Percentiles rank a stretch among this genome's conserved stretches.
phyloP scores from a whole-genome alignment of 2,329 filamentous ascomycete genomes.

The Pestalotiopsis sp. region DNA sequence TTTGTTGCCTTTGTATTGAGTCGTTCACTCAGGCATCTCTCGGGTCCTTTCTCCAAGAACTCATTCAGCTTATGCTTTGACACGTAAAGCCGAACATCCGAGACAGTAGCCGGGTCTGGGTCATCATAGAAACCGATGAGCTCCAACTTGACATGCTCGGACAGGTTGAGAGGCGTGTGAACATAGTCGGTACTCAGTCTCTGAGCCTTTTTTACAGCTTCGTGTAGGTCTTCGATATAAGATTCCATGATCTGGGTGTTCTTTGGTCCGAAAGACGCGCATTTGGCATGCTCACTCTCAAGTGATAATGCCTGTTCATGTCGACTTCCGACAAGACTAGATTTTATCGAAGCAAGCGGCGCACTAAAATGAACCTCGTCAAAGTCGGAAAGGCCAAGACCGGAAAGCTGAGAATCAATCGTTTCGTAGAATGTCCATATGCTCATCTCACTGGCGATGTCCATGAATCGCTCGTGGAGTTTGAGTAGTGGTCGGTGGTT shows the following conservation, averaged over 20 bases:
- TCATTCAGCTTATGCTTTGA: constrained; percentile 53
- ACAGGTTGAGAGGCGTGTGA: constrained; percentile 51
- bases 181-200: constrained; percentile 33
- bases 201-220: constrained; percentile 40
- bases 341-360: constrained; percentile 61
- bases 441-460: constrained; percentile 58
- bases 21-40: constrained; percentile 56
- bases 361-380: constrained; percentile 60
- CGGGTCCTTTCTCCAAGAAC: constrained; percentile 58
- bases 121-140: constrained; percentile 65
- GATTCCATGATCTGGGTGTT: constrained; percentile 51
- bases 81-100: constrained; percentile 52
- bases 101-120: constrained; percentile 35
- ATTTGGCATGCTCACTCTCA: constrained; percentile 57
- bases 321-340: constrained; percentile 51
- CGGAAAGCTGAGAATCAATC: constrained; percentile 58
- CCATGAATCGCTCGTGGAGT: constrained; percentile 57
- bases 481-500: constrained; percentile 50
- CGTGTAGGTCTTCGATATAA: constrained; percentile 38
- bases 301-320: constrained; percentile 55
- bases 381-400: constrained; percentile 35
- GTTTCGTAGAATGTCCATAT: constrained; percentile 68
- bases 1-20: constrained; percentile 38
- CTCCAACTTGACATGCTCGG: constrained; percentile 58
- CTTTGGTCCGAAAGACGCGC: constrained; percentile 54